Base-by-base conservation (phyloP, 257 asterid species). In the Parsonsia alboflavescens region DNA sequence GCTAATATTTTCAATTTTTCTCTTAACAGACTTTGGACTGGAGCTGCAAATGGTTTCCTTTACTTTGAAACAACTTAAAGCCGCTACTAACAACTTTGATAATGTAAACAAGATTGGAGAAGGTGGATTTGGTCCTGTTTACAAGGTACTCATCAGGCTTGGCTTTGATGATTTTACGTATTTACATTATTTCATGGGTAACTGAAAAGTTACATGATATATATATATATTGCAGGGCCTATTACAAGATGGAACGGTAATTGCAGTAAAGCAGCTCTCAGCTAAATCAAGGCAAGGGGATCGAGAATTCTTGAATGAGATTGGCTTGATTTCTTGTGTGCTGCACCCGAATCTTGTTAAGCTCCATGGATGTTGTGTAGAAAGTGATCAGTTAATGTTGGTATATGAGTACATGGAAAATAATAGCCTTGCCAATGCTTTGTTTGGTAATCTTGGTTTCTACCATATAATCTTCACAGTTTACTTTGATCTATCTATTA, bases 51-150 rank as follows among this genome's bases (percentile, higher is more conserved):
- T 96, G 33, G 81, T 86, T 75, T 86, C 90, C 39, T 93, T 88
- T 76, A 72, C 91, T 15, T 77, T 91, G 71, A 93, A 90, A 80
- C 96, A 91, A 86, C 87, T 93, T 72, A 89, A 86, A 86, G 81
- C 84, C 67, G 96, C 98, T n/a, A 93, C 97, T 2, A 87, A 88
- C 77, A 86, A 93, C 91, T 93, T 93, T 56, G 93, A 90, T 76
- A 64, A 81, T 45, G 65, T 82, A 65, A 89, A 89, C 79, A 93
- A 91, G 87, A 85, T 93, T 63, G 98, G 97, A 50, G 98, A 93
- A 84, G 98, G 98, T 65, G 98, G 98, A 80, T 93, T 93, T 58
- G 98, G 98, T 63, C 85, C 98, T 1, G 98, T 93, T 50, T 91
- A 84, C 90, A 93, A 90, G 97, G 96, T 89, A 78, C 16, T 70